Percentiles rank a stretch among this genome's conserved stretches.
Evolutionary conservation across 1,139 yeast species (phyloP).

Genomic region (Saccharomyces hybrid): DNA sequence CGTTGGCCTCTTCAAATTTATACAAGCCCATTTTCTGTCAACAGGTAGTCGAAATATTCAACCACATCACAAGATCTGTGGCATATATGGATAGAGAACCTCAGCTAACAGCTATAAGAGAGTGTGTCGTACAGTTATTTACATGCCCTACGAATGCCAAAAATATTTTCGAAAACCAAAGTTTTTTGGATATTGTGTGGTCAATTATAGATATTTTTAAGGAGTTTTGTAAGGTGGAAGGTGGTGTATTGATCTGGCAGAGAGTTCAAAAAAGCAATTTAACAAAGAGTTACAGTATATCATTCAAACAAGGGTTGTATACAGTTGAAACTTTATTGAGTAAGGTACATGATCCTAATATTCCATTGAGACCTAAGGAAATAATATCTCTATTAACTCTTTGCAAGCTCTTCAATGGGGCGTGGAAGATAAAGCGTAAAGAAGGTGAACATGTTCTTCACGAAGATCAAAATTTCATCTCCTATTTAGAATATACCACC

Average conservation of each 20-base stretch:
- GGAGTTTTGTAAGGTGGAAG: constrained; percentile 33
- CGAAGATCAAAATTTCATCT: constrained; percentile 44
- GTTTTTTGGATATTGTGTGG: constrained; percentile 39
- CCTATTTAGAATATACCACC: constrained; percentile 42
- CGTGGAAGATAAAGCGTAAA: constrained; percentile 48
- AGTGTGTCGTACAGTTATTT: constrained; percentile 54
- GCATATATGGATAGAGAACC: constrained; percentile 60
- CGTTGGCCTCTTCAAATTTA: constrained; percentile 42
- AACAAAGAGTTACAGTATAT: constrained; percentile 68
- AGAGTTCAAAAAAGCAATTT: constrained; percentile 50
- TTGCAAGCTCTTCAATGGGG: constrained; percentile 49
- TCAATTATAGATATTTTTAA: constrained; percentile 44
- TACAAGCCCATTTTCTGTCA: constrained; percentile 43
- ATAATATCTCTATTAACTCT: constrained; percentile 37
- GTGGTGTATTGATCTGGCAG: constrained; percentile 48
- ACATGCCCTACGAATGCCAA: constrained; percentile 55
- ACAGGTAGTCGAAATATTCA: constrained; percentile 50
- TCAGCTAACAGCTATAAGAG: constrained; percentile 44
- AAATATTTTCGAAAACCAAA: constrained; percentile 34
- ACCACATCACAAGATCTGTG: constrained; percentile 42
- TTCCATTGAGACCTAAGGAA: constrained; percentile 31
- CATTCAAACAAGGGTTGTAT: constrained; percentile 51
- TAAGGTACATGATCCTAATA: constrained; percentile 28
- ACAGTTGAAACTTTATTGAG: constrained; percentile 42
- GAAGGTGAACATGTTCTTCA: constrained; percentile 61